These are phyloP conservation scores for Fusarium sp. DNA, from an alignment of 2,329 filamentous ascomycete genomes.

Conservation along the genomic window DNA sequence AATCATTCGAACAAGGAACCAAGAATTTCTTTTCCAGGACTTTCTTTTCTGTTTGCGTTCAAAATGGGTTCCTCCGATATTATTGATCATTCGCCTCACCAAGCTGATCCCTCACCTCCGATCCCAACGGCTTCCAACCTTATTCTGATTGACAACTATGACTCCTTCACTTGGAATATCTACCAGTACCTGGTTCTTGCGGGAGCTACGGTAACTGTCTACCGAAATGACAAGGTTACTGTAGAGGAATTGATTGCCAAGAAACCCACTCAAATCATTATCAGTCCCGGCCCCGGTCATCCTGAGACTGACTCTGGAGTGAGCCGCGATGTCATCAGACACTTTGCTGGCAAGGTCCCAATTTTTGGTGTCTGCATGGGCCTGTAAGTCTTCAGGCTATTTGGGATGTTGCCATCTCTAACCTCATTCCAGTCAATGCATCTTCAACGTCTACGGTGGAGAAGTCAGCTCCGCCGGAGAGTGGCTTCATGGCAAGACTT, in stretches of 20 bases:
- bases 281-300: conserved; percentile 96
- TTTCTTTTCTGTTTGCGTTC: conserved; percentile 14
- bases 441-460: conserved; percentile 93
- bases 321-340: conserved; percentile 88
- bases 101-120: conserved; percentile 79
- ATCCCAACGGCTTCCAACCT: conserved; percentile 88
- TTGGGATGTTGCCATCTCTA: background rate
- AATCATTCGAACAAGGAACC: conserved; percentile 2
- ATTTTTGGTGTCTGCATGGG: conserved; percentile 99
- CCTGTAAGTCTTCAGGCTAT: conserved; percentile 68
- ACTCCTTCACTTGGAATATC: conserved; percentile 99
- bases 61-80: conserved; percentile 65
- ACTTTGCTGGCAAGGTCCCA: conserved; percentile 95
- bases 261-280: conserved; percentile 91
- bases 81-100: conserved; percentile 86
- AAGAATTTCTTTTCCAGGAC: background rate
- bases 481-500: conserved; percentile 97
- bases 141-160: conserved; percentile 97
- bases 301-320: conserved; percentile 91
- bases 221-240: conserved; percentile 91
- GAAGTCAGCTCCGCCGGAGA: conserved; percentile 93
- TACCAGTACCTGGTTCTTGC: conserved; percentile 99
- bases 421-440: conserved; percentile 78
- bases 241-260: conserved; percentile 84
- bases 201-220: conserved; percentile 89